phyloP scores from a whole-genome alignment of 2,329 filamentous ascomycete species.

The Raffaelea ambrosiae region DNA sequence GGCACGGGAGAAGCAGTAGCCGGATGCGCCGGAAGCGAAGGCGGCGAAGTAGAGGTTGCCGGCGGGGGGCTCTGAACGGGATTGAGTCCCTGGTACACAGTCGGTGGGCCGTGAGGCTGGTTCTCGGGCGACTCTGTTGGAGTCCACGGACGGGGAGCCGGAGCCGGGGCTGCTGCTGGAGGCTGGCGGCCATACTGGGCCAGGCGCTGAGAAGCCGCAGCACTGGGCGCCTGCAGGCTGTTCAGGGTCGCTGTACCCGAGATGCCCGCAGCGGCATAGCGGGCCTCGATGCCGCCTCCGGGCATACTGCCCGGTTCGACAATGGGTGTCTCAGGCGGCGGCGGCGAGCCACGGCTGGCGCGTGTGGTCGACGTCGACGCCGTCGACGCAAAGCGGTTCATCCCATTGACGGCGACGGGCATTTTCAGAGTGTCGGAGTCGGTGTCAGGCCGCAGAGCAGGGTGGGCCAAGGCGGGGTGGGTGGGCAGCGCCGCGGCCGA shows the following conservation, averaged over 20 bases:
- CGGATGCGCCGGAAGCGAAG: slow-evolving; percentile 14
- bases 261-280: slow-evolving; percentile 86
- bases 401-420: slow-evolving; percentile 24
- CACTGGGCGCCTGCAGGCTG: slow-evolving; percentile 60
- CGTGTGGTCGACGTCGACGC: slow-evolving; percentile 90
- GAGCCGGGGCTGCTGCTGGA: slow-evolving; percentile 29
- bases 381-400: slow-evolving; percentile 65
- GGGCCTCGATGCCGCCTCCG: slow-evolving; percentile 77
- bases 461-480: slow-evolving; percentile 2
- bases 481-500: not conserved
- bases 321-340: slow-evolving; percentile 86
- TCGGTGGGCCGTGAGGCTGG: slow-evolving; percentile 81
- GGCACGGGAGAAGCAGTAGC: slow-evolving; percentile 26
- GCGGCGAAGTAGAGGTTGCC: slow-evolving; percentile 33
- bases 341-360: slow-evolving; percentile 85
- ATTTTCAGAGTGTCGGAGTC: slow-evolving; percentile 25
- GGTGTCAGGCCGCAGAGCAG: not conserved
- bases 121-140: slow-evolving; percentile 84
- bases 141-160: slow-evolving; percentile 70
- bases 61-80: slow-evolving; percentile 57
- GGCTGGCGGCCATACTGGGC: slow-evolving; percentile 63
- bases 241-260: slow-evolving; percentile 76
- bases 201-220: slow-evolving; percentile 71
- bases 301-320: slow-evolving; percentile 62
- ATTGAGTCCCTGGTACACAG: slow-evolving; percentile 80